These are phyloP conservation scores for Lachancea lanzarotensis DNA, from an alignment of 805 yeast genomes.

Conservation along the genomic window DNA sequence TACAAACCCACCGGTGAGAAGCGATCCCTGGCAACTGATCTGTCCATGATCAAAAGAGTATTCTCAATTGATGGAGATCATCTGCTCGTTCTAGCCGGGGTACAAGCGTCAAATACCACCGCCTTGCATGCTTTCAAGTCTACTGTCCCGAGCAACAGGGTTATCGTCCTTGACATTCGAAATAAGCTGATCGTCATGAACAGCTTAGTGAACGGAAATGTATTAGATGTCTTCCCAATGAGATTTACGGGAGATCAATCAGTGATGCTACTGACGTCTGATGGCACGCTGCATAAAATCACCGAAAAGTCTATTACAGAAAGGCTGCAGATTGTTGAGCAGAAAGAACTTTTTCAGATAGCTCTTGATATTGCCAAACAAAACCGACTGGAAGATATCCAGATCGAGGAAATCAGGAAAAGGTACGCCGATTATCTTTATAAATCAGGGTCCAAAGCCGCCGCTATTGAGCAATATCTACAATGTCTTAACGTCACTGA, in stretches of 20 bases:
- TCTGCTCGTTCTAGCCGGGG: conserved; percentile 52
- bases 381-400: conserved; percentile 21
- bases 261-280: conserved; percentile 57
- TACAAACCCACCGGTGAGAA: conserved; percentile 52
- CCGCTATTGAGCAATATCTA: conserved; percentile 71
- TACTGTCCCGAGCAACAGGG: conserved; percentile 40
- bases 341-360: conserved; percentile 61
- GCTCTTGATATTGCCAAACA: conserved; percentile 63
- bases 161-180: conserved; percentile 60
- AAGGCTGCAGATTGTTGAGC: conserved; percentile 61
- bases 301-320: conserved; percentile 61
- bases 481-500: conserved; percentile 47
- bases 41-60: conserved; percentile 44
- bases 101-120: conserved; percentile 32
- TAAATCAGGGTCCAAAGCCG: conserved; percentile 55
- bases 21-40: conserved; percentile 48
- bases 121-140: conserved; percentile 29
- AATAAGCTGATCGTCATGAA: conserved; percentile 68
- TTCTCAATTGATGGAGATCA: conserved; percentile 47
- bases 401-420: conserved; percentile 38
- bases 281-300: conserved; percentile 65
- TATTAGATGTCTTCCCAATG: conserved; percentile 50
- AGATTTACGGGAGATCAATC: conserved; percentile 38
- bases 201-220: conserved; percentile 58
- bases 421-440: conserved; percentile 70